These are phyloP conservation scores for Phytopythium montanum DNA, from an alignment of 352 stramenopile species.

Conservation along the genomic window DNA sequence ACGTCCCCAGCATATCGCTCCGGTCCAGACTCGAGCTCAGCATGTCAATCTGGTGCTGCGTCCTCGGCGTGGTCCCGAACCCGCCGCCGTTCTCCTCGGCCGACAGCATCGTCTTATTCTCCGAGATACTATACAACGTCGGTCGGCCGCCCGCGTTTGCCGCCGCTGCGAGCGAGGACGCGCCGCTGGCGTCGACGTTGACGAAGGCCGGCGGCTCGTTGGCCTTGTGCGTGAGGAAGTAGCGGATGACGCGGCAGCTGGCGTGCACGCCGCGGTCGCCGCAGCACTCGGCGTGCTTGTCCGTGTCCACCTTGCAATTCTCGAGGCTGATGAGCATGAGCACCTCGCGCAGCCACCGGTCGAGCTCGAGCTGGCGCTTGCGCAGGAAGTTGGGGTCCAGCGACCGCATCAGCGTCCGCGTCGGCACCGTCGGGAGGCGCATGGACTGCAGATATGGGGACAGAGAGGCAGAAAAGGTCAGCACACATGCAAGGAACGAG, in stretches of 20 bases:
- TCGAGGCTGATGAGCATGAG: conserved; percentile 79
- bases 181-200: conserved; percentile 28
- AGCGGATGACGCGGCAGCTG: conserved; percentile 61
- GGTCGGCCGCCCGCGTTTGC: conserved; percentile 15
- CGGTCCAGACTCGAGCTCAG: conserved; percentile 39
- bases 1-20: conserved; percentile 35
- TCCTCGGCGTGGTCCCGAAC: conserved; percentile 8
- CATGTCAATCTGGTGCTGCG: conserved; percentile 34
- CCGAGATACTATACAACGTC: conserved; percentile 51
- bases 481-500: neutral
- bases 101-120: conserved; percentile 31
- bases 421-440: conserved; percentile 69
- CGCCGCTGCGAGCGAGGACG: conserved; percentile 9
- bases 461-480: neutral
- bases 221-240: conserved; percentile 72
- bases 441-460: conserved; percentile 56
- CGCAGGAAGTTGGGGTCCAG: conserved; percentile 80
- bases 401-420: conserved; percentile 75
- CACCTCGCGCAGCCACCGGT: conserved; percentile 80
- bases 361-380: conserved; percentile 80
- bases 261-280: conserved; percentile 61
- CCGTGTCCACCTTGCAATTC: conserved; percentile 74
- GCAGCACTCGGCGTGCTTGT: conserved; percentile 56
- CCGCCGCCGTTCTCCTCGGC: conserved; percentile 13
- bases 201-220: conserved; percentile 75